phyloP scores from a whole-genome alignment of 495 filamentous ascomycete genomes.

The Penicillium malachiteum region DNA sequence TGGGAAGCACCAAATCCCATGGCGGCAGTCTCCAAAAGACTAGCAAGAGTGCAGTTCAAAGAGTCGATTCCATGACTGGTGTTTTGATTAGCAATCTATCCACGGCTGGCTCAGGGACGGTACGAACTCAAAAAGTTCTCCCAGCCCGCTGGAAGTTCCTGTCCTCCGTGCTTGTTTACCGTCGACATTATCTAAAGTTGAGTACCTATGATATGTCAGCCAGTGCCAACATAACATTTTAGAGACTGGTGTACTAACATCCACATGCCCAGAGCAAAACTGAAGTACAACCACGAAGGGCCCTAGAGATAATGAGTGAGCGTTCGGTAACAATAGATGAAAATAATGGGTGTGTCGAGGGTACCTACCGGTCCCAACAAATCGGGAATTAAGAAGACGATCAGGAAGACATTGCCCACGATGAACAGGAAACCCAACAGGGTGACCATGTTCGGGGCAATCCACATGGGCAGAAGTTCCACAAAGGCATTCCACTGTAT shows the following conservation, averaged over 20 bases:
- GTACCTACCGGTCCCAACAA: slow-evolving; percentile 78
- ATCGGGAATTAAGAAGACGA: slow-evolving; percentile 85
- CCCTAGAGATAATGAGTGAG: slow-evolving; percentile 48
- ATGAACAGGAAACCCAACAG: slow-evolving; percentile 94
- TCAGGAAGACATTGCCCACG: slow-evolving; percentile 75
- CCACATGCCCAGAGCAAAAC: slow-evolving; percentile 91
- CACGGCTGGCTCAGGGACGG: neutral
- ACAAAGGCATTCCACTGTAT: slow-evolving; percentile 95
- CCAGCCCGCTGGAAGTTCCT: slow-evolving; percentile 89
- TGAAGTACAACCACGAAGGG: slow-evolving; percentile 90
- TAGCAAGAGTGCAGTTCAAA: slow-evolving; percentile 90
- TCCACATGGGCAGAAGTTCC: slow-evolving; percentile 87
- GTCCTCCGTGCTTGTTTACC: slow-evolving; percentile 96
- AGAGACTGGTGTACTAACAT: slow-evolving; percentile 53
- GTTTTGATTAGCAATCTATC: slow-evolving; percentile 29
- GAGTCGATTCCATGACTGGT: slow-evolving; percentile 91
- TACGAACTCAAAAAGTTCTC: slow-evolving; percentile 89
- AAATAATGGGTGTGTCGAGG: neutral
- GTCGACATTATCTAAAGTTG: slow-evolving; percentile 97
- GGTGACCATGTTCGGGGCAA: slow-evolving; percentile 97
- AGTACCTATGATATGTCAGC: slow-evolving; percentile 56
- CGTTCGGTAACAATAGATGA: no score
- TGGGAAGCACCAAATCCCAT: slow-evolving; percentile 83
- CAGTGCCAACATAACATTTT: neutral
- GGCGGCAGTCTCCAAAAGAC: slow-evolving; percentile 82